Percentiles rank a stretch among this genome's conserved stretches.
phyloP scores from a whole-genome alignment of 306 rosid species.

The Trifolium subterraneum region DNA sequence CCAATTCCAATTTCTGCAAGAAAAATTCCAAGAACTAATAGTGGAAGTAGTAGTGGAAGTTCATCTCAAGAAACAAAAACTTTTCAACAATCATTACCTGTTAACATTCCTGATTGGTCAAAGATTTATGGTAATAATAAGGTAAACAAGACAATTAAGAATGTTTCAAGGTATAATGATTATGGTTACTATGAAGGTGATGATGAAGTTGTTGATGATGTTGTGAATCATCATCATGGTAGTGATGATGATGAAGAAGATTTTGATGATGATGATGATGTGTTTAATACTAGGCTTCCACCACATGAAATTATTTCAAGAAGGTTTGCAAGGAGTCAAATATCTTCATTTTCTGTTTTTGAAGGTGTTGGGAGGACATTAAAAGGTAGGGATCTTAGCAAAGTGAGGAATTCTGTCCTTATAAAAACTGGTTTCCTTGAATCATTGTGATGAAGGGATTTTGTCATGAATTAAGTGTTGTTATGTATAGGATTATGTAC shows the following conservation, averaged over 20 bases:
- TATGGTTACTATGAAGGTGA: slow-evolving; percentile 23
- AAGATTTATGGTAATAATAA: slow-evolving; percentile 47
- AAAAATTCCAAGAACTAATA: slow-evolving; percentile 59
- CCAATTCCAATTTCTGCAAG: slow-evolving; percentile 55
- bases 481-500: slow-evolving; percentile 35
- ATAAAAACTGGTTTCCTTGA: slow-evolving; percentile 89
- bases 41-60: slow-evolving; percentile 45
- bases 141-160: slow-evolving; percentile 46
- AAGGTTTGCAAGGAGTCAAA: slow-evolving; percentile 81
- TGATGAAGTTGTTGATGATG: slow-evolving; percentile 27
- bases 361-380: slow-evolving; percentile 98
- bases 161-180: slow-evolving; percentile 45
- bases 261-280: slow-evolving; percentile 44
- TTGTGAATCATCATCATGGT: slow-evolving; percentile 17
- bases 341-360: slow-evolving; percentile 86
- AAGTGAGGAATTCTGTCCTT: slow-evolving; percentile 82
- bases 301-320: slow-evolving; percentile 89
- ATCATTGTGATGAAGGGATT: slow-evolving; percentile 45
- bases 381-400: slow-evolving; percentile 91
- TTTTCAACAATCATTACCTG: slow-evolving; percentile 79
- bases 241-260: slow-evolving; percentile 47
- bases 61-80: slow-evolving; percentile 51
- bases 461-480: slow-evolving; percentile 21
- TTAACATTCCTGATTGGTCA: slow-evolving; percentile 79
- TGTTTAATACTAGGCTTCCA: slow-evolving; percentile 55